Evolutionary conservation across 371 early-diverging fungal genomes (phyloP).

Genomic region (Rhizopus microsporus): DNA sequence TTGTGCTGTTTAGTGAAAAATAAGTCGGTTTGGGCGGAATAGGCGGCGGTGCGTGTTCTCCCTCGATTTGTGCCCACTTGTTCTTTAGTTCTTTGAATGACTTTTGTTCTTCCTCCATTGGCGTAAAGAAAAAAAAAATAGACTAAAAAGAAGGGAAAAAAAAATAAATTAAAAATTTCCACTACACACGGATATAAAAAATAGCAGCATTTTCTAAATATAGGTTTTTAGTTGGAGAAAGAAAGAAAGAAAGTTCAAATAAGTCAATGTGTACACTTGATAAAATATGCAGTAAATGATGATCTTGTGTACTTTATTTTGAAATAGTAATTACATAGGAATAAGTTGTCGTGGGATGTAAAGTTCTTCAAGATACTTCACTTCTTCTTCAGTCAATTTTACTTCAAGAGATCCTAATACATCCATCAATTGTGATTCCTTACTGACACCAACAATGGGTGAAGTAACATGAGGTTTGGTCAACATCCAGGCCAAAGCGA

Average conservation of each 20-base stretch:
- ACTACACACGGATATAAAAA: background rate
- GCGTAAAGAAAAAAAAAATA: slow-evolving; percentile 1
- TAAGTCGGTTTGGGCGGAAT: slow-evolving; percentile 29
- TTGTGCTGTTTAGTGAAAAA: slow-evolving; percentile 2
- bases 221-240: background rate
- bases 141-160: background rate
- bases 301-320: background rate
- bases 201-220: slow-evolving; percentile 4
- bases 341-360: slow-evolving; percentile 20
- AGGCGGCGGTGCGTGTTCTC: slow-evolving; percentile 20
- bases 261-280: too few relatives aligned
- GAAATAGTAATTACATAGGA: background rate
- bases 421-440: slow-evolving; percentile 38
- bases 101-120: slow-evolving; percentile 19
- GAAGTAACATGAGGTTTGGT: slow-evolving; percentile 38
- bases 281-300: background rate
- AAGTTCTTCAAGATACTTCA: slow-evolving; percentile 32
- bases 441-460: slow-evolving; percentile 47
- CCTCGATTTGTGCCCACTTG: slow-evolving; percentile 25
- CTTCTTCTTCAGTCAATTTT: slow-evolving; percentile 41
- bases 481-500: slow-evolving; percentile 49
- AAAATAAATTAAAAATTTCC: background rate
- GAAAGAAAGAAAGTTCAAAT: too few relatives aligned
- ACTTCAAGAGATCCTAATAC: slow-evolving; percentile 33
- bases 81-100: slow-evolving; percentile 26